A percentile compares a stretch with the other conserved stretches of the same genome.
Evolutionary conservation across 192 early-diverging fungal genomes (phyloP).

Genomic region (Funneliformis geosporum): DNA sequence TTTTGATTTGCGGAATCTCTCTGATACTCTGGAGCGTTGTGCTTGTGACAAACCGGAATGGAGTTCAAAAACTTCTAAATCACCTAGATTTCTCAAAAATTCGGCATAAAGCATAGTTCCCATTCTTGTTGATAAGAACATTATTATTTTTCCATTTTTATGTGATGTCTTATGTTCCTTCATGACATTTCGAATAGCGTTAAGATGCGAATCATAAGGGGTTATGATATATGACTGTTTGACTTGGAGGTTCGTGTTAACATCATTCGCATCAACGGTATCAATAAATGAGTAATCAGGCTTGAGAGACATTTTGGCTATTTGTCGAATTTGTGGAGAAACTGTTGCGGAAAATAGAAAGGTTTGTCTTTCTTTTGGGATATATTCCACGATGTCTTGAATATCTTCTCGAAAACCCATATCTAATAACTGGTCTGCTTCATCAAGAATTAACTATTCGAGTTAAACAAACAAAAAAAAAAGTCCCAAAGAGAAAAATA

Average conservation of each 20-base stretch:
- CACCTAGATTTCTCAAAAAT: conserved; percentile 55
- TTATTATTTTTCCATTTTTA: conserved; percentile 78
- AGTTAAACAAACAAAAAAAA: neutral
- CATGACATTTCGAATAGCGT: conserved; percentile 66
- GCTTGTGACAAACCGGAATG: conserved; percentile 82
- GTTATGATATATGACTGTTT: conserved; percentile 75
- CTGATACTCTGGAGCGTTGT: conserved; percentile 68
- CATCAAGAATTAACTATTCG: conserved; percentile 80
- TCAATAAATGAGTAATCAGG: conserved; percentile 73
- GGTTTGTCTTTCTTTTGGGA: conserved; percentile 79
- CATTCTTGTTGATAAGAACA: conserved; percentile 86
- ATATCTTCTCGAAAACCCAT: conserved; percentile 92
- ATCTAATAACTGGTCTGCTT: conserved; percentile 93
- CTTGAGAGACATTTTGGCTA: conserved; percentile 67
- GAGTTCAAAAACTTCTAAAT: conserved; percentile 58
- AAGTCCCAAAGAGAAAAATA: neutral
- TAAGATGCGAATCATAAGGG: conserved; percentile 64
- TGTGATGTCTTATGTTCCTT: conserved; percentile 57
- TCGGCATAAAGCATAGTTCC: conserved; percentile 63
- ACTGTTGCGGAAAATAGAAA: conserved; percentile 95
- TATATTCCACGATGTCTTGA: conserved; percentile 59
- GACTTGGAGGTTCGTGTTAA: conserved; percentile 77
- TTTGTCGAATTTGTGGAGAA: conserved; percentile 63
- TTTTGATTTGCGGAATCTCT: conserved; percentile 67
- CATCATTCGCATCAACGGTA: conserved; percentile 83